phyloP scores from a whole-genome alignment of 345 rosid genomes.

The Linum lewisii region DNA sequence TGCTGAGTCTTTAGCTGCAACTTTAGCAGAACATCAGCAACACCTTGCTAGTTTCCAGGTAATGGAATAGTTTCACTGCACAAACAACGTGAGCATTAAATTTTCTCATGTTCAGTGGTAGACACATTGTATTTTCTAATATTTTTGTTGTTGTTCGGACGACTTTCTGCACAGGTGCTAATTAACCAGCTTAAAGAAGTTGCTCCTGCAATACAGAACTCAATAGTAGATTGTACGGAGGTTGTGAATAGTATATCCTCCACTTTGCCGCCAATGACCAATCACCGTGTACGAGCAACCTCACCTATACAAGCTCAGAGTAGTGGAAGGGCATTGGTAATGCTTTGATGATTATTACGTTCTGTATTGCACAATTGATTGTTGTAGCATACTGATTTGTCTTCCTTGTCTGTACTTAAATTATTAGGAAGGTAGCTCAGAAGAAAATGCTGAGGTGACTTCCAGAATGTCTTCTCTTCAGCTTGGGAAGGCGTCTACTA shows the following conservation, averaged over 20 bases:
- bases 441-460: conserved; percentile 58
- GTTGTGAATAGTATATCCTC: conserved; percentile 64
- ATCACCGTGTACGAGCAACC: conserved; percentile 45
- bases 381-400: conserved; percentile 3
- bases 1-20: conserved; percentile 81
- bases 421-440: conserved; percentile 62
- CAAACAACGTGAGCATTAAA: neutral
- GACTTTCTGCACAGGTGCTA: conserved; percentile 59
- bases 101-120: neutral
- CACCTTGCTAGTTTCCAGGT: conserved; percentile 99
- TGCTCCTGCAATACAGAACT: conserved; percentile 76
- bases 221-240: conserved; percentile 78
- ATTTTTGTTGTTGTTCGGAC: neutral
- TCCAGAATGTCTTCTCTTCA: conserved; percentile 64
- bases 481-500: conserved; percentile 66
- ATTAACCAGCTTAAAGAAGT: conserved; percentile 88
- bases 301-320: conserved; percentile 65
- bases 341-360: conserved; percentile 11
- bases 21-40: conserved; percentile 92
- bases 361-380: conserved; percentile 4
- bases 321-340: conserved; percentile 64
- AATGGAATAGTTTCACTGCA: conserved; percentile 4
- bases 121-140: conserved; percentile 11
- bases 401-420: conserved; percentile 4
- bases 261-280: conserved; percentile 49